Base-by-base conservation (phyloP, 306 rosid genomes). In the Cercis canadensis region DNA sequence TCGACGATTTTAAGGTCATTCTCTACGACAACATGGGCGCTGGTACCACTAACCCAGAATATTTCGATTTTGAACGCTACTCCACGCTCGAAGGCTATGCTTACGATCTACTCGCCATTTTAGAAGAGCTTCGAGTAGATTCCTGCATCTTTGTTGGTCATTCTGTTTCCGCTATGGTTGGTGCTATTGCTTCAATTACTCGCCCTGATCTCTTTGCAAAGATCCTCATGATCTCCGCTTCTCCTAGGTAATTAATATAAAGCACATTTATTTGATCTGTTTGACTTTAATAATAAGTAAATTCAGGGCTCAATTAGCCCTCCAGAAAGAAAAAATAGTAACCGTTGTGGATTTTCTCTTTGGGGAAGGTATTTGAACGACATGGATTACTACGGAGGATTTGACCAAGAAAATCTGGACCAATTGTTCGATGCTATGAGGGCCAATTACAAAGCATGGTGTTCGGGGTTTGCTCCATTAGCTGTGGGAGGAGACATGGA, bases 401-500 rank as follows among this genome's bases (percentile, higher is more conserved):
- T 92, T 44, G 96, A 89, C 81, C 85, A 82, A 65, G 94, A 92
- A 72, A 96, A 89, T 36, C 56, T 89, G 17, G 70, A 84, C 44
- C 92, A 92, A 39, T 74, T 92, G 11, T 92, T 89, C 69, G 63
- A 80, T 7, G 97, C 92, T 0, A 92, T 92, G 69, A 57, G 75
- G 29, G 71, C 87, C 17, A 92, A 92, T 67, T 87, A 87, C 87
- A 84, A 92, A 75, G 94, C 97, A 0, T 92, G 97, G 97, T 92
- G 97, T 57, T 62, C 65, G 0, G 97, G 97, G 0, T 92, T 89
- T 18, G 97, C 97, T 0, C 97, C 97, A 0, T 60, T 92, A 3
- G 88, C 87, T 0, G 96, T 92, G 0, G 96, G 97, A 0, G 97
- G 97, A 0, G 97, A 92, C 81, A 75, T 92, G 97, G 97, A 89